Base-by-base conservation (phyloP, 1,284 basidiomycete genomes). In the Trichosporon coremiiforme region DNA sequence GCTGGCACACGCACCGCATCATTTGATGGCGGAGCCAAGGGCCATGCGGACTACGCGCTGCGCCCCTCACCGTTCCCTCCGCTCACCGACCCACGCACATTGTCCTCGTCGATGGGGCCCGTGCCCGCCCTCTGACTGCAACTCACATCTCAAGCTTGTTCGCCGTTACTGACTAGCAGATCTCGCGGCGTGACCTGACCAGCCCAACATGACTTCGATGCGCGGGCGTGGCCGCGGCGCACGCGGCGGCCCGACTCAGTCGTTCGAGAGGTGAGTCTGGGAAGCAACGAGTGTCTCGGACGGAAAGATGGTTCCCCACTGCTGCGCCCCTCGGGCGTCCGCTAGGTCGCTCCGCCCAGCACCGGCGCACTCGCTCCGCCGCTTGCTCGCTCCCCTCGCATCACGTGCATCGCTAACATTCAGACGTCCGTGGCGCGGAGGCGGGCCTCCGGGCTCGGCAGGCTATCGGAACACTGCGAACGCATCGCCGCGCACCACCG, bases 381-480 rank as follows among this genome's bases (percentile, higher is more conserved):
- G n/a, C n/a, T n/a, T 38, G 36, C 10, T 12, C 36, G 36, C 1
- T 45, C 41, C 33, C 4, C 33, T 8, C 33, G 33, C 33, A 3
- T 33, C 8, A 8, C 33, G 4, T 33, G 47, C 60, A 35, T n/a
- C 20, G 57, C 57, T 60, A 7, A 60, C 55, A 12, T n/a, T 12
- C 63, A 45, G 36, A 29, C 63, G 57, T 60, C 57, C 57, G n/a
- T 60, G 57, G 57, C 57, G 81, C 78, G 71, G 80, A 67, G 77
- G 76, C 53, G 81, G 80, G 36, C 78, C 79, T 10, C 76, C 76
- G 36, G 77, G 77, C 22, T 74, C 76, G 2, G 72, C 68, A 1
- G 74, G 75, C 22, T 76, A 72, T 22, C 57, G 57, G 29, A 60
- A 33, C 31, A 15, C 57, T 25, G 57, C 57, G 71, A 68, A 35